Evolutionary conservation across 257 asterid species (phyloP).

Genomic region (Verbena officinalis): DNA sequence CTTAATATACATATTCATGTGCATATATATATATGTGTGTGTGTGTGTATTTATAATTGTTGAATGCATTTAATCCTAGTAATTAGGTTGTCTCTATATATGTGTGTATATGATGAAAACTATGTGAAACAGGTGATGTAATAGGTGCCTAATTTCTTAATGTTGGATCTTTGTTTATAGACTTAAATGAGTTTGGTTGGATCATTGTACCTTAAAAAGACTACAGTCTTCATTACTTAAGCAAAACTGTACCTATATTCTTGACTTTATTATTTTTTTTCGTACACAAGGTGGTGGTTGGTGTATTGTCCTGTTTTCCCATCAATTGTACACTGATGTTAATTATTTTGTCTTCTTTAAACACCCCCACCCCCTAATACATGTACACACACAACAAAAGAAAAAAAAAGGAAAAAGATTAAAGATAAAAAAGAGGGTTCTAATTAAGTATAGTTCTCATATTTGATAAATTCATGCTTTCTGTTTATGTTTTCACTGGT

Average conservation of each 20-base stretch:
- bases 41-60: not conserved
- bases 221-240: constrained; percentile 4
- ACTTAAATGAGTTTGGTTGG: constrained; percentile 36
- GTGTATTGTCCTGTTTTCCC: constrained; percentile 32
- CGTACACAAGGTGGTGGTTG: constrained; percentile 30
- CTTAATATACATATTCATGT: constrained; percentile 3
- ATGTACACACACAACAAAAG: too few relatives aligned
- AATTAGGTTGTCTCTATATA: constrained; percentile 3
- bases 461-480: not conserved
- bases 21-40: not conserved
- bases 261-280: constrained; percentile 29
- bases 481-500: not conserved
- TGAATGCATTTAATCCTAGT: constrained; percentile 23
- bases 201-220: constrained; percentile 17
- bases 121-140: constrained; percentile 33
- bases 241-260: constrained; percentile 29
- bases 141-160: constrained; percentile 27
- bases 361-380: constrained; percentile 19
- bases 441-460: not conserved
- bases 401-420: not conserved
- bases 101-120: constrained; percentile 17
- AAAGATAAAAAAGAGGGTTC: not conserved
- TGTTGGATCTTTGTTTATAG: constrained; percentile 2
- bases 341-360: constrained; percentile 29
- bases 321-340: constrained; percentile 8